Base-by-base conservation (phyloP, 2,329 filamentous ascomycete species). In the Conoideocrella luteorostrata region DNA sequence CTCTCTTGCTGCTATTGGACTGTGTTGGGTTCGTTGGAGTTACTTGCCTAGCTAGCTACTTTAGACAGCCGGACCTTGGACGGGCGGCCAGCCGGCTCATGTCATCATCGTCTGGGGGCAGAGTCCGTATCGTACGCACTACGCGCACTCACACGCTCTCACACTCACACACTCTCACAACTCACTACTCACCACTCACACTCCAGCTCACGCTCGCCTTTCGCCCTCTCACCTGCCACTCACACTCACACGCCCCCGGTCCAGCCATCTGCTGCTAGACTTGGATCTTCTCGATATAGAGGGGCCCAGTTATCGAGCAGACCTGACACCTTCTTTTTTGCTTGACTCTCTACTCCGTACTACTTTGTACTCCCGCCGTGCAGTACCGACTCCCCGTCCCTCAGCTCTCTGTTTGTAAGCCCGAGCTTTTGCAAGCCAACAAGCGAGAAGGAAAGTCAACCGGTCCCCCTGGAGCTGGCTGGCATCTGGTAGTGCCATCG, bases 261-360 rank as follows among this genome's bases (percentile, higher is more conserved):
- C 43, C 48, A 35, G 30, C 43, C 48, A 43, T 41, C 44, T 40
- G 41, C 32, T 56, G 39, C 48, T 43, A 29, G 40, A 39, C 52
- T 54, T 52, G 34, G 18, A 13, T 21, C 10, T 39, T 17, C 26
- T 56, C 48, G 48, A 57, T 55, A 52, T 50, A 51, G 33, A 56
- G 53, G 56, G 59, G 54, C 58, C 22, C 30, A 54, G 55, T 52
- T 52, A 37, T 35, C 41, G 41, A 43, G n/a, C 41, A 37, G 48
- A 49, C 50, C 50, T 51, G 47, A 51, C 54, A 51, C 56, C 51
- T 50, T 52, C 48, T 51, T 57, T 51, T 55, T 50, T 52, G 57
- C 57, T 56, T 52, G 52, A 51, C 54, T 52, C 52, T 51, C 54
- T 13, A 21, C 9, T 34, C 3, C 7, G 41, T 12, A 20, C 26